phyloP scores from a whole-genome alignment of 1,284 basidiomycete species.

The Trametes pubescens region DNA sequence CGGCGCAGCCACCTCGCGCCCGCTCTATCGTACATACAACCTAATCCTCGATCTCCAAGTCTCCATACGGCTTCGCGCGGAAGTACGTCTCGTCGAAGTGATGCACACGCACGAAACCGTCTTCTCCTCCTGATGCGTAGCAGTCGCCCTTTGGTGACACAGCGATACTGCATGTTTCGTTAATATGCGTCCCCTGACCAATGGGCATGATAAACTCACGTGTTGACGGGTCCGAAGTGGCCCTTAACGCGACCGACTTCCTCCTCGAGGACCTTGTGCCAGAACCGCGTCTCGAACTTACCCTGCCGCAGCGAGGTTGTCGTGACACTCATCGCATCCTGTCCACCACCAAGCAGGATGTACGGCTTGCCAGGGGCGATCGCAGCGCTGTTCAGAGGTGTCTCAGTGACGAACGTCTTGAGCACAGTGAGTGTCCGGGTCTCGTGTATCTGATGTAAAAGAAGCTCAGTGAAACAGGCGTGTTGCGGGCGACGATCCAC shows the following conservation, averaged over 20 bases:
- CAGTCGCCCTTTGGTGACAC: conserved; percentile 90
- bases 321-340: conserved; percentile 98
- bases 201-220: conserved; percentile 58
- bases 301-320: conserved; percentile 94
- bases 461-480: conserved; percentile 3
- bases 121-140: conserved; percentile 96
- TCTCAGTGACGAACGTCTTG: conserved; percentile 95
- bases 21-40: conserved; percentile 24
- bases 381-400: conserved; percentile 94
- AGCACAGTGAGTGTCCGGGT: conserved; percentile 89
- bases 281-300: conserved; percentile 98
- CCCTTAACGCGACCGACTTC: conserved; percentile 97
- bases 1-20: conserved; percentile 6
- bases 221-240: conserved; percentile 98
- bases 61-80: conserved; percentile 89
- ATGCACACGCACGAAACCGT: conserved; percentile 93
- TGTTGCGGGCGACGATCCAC: not conserved
- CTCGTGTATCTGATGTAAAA: conserved; percentile 79
- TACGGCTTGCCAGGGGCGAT: conserved; percentile 89
- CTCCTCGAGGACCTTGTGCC: conserved; percentile 99
- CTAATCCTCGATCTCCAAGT: conserved; percentile 77
- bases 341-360: conserved; percentile 93
- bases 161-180: conserved; percentile 69
- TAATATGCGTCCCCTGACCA: not conserved
- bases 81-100: conserved; percentile 94